Percentiles rank a stretch among this genome's conserved stretches.
These are phyloP conservation scores for Pleurotus cornucopiae DNA, from an alignment of 768 basidiomycete genomes.

Conservation along the genomic window DNA sequence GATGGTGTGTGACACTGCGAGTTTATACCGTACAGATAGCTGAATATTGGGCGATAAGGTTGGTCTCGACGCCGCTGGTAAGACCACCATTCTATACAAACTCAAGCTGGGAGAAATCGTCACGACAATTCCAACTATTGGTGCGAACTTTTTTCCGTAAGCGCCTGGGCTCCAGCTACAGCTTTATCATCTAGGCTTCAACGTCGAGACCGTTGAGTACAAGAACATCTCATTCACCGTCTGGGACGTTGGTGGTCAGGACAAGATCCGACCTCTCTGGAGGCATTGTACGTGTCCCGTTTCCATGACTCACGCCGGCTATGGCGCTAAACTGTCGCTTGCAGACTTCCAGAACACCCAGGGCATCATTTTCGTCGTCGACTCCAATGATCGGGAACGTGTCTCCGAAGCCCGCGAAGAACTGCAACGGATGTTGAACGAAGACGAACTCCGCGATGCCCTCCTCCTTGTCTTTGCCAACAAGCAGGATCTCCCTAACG, in stretches of 20 bases:
- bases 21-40: slow-evolving; percentile 13
- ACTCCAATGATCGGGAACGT: slow-evolving; percentile 99
- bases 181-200: slow-evolving; percentile 73
- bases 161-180: slow-evolving; percentile 9
- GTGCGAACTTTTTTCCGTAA: slow-evolving; percentile 42
- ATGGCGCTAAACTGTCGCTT: slow-evolving; percentile 8
- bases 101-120: slow-evolving; percentile 99
- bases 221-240: slow-evolving; percentile 99
- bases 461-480: slow-evolving; percentile 99
- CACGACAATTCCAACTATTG: slow-evolving; percentile 99
- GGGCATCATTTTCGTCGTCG: slow-evolving; percentile 99
- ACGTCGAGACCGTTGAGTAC: slow-evolving; percentile 99
- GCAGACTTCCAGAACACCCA: slow-evolving; percentile 99
- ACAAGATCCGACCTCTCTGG: slow-evolving; percentile 99
- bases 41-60: slow-evolving; percentile 47
- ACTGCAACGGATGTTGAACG: slow-evolving; percentile 98
- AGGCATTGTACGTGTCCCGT: slow-evolving; percentile 84
- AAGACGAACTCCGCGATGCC: slow-evolving; percentile 98
- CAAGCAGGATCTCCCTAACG: slow-evolving; percentile 99
- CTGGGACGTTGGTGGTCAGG: slow-evolving; percentile 99
- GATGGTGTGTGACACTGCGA: slow-evolving; percentile 56
- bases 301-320: slow-evolving; percentile 16
- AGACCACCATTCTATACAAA: slow-evolving; percentile 98
- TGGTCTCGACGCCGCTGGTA: slow-evolving; percentile 98
- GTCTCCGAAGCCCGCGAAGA: slow-evolving; percentile 98